Evolutionary conservation across 352 stramenopile genomes (phyloP), one percentile per base, ranked within the genome.

Genomic region (Phytophthora foliorum): DNA sequence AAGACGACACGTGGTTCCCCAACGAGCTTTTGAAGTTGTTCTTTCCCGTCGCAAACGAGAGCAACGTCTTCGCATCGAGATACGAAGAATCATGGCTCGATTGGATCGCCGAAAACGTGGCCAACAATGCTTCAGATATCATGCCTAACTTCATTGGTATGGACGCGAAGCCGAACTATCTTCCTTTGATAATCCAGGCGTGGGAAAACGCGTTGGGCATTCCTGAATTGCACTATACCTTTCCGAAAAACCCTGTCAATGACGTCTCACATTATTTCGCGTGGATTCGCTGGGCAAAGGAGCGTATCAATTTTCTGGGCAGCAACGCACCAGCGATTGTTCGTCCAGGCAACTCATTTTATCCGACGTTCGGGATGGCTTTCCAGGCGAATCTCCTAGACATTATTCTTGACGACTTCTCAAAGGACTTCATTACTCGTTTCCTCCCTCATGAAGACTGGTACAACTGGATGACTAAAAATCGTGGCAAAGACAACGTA

Each of bases 231-330:
- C 72, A 59, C 16, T 90, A 88, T 60, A 89, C 78, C 19, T 81
- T 92, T 32, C 80, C 80, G 6, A 92, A 92, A 67, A 39, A 31
- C 7, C 38, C 56, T 9, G 44, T 78, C 11, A 89, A 86, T 50
- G 74, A 70, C 48, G 75, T 88, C 29, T 81, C 78, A 11, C 79
- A 89, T 51, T 90, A 80, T 44, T 91, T 86, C 60, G 63, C 83
- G 39, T 92, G 84, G 84, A 55, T 91, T n/a, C 82, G 82, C n/a
- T 92, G 84, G 84, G 84, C 75, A 24, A 92, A 92, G 60, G 84
- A 92, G 41, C 75, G 82, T 36, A 72, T 89, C 1, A 78, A 60
- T 25, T 86, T 78, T 57, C 48, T 90, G 17, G 79, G 81, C 7
- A 57, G 69, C 34, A 51, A 72, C 6, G 77, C 72, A 32, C 81